phyloP scores from a whole-genome alignment of 257 asterid genomes.

The Coffea canephora region DNA sequence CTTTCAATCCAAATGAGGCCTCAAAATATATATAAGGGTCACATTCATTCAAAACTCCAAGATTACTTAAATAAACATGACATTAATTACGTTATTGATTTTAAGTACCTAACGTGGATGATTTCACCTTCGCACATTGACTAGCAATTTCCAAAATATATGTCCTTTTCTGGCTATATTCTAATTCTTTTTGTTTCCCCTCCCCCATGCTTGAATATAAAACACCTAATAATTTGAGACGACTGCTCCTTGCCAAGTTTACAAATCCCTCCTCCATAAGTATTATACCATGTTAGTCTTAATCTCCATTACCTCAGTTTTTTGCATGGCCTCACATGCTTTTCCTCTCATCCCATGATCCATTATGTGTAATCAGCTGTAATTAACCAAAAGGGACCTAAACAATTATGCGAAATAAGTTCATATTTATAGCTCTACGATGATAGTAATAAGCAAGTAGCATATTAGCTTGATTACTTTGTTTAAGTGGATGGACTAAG shows the following conservation, averaged over 20 bases:
- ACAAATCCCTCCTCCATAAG: too few relatives aligned
- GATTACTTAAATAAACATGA: not conserved
- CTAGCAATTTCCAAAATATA: not conserved
- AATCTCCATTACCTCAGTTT: not conserved
- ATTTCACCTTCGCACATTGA: not conserved
- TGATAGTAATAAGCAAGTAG: not conserved
- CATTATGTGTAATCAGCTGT: not conserved
- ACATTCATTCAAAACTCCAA: not conserved
- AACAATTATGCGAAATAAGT: not conserved
- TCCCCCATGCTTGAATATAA: not conserved
- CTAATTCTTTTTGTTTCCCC: not conserved
- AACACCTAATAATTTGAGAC: not conserved
- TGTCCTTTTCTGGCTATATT: not conserved
- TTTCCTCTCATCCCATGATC: not conserved
- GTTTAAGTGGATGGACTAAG: not conserved
- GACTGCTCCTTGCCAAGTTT: not conserved
- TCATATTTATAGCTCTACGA: not conserved
- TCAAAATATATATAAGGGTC: not conserved
- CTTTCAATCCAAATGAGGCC: too few relatives aligned
- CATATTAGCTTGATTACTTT: not conserved
- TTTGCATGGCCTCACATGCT: not conserved
- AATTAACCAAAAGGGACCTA: not conserved
- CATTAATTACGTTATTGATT: not conserved
- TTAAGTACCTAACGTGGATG: not conserved
- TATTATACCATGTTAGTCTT: not conserved